Evolutionary conservation across 2,329 filamentous ascomycete species (phyloP).

Genomic region (Eurotiales sp.): DNA sequence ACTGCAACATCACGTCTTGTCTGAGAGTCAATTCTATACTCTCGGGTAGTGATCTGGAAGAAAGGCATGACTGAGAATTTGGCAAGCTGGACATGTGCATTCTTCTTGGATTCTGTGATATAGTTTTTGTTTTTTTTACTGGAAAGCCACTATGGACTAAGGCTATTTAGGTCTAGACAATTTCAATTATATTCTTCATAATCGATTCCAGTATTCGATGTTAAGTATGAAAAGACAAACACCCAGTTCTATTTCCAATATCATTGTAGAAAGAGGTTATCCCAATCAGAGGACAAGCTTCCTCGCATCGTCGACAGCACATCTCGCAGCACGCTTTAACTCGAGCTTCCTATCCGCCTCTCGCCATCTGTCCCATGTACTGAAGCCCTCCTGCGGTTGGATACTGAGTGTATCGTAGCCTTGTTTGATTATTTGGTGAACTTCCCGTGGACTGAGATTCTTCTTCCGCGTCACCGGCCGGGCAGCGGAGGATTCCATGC

Average conservation of each 20-base stretch:
- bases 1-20: slow-evolving; percentile 32
- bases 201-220: neutral
- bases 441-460: slow-evolving; percentile 75
- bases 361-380: slow-evolving; percentile 79
- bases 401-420: slow-evolving; percentile 95
- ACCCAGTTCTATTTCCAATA: slow-evolving; percentile 4
- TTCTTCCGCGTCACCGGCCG: slow-evolving; percentile 47
- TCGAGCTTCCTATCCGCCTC: slow-evolving; percentile 81
- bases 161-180: neutral
- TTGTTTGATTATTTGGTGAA: slow-evolving; percentile 88
- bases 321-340: slow-evolving; percentile 81
- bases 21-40: slow-evolving; percentile 9
- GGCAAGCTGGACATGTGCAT: too few species aligned
- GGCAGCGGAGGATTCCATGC: slow-evolving; percentile 23
- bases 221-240: neutral
- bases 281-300: slow-evolving; percentile 34
- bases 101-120: too few species aligned
- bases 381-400: slow-evolving; percentile 79
- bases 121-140: too few species aligned
- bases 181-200: neutral
- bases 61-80: too few species aligned
- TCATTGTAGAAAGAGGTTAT: too few species aligned
- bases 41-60: too few species aligned
- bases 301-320: slow-evolving; percentile 69
- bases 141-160: neutral